These are phyloP conservation scores for Apodospora peruviana DNA, from an alignment of 495 filamentous ascomycete species.

Conservation along the genomic window DNA sequence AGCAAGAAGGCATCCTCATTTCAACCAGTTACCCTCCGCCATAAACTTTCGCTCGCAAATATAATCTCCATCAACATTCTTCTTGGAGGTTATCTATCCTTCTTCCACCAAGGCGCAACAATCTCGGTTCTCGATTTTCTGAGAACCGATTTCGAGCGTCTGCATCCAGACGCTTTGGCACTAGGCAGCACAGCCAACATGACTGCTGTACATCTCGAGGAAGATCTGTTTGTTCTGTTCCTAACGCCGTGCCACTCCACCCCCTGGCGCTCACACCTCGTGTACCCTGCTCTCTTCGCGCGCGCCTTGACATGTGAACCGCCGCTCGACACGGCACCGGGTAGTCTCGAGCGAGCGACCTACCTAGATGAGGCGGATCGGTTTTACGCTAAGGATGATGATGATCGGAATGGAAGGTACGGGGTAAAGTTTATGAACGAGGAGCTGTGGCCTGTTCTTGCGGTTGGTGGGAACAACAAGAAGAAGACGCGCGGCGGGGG, in stretches of 20 bases:
- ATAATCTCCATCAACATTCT: slow-evolving; percentile 61
- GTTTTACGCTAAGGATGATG: slow-evolving; percentile 55
- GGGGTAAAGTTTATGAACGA: slow-evolving; percentile 48
- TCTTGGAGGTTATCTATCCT: slow-evolving; percentile 67
- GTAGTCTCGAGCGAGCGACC: slow-evolving; percentile 42
- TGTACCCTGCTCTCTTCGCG: slow-evolving; percentile 66
- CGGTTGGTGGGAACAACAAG: not conserved
- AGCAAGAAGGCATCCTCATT: slow-evolving; percentile 15
- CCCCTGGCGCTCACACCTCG: slow-evolving; percentile 88
- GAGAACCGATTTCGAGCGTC: slow-evolving; percentile 58
- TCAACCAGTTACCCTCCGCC: slow-evolving; percentile 30
- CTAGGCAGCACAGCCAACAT: slow-evolving; percentile 1
- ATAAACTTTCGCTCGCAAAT: slow-evolving; percentile 50
- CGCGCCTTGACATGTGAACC: slow-evolving; percentile 93
- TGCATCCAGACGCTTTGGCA: slow-evolving; percentile 33
- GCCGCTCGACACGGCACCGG: slow-evolving; percentile 57
- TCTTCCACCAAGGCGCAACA: slow-evolving; percentile 74
- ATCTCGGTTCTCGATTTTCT: slow-evolving; percentile 68
- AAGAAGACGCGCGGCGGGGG: slow-evolving; percentile 32
- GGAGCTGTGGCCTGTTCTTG: slow-evolving; percentile 32
- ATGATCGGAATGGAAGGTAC: slow-evolving; percentile 2
- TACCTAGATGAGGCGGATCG: slow-evolving; percentile 88
- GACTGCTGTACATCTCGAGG: not conserved
- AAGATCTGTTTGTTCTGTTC: slow-evolving; percentile 69
- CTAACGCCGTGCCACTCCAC: slow-evolving; percentile 98